Conservation (phyloP, 768 basidiomycete genomes). For the Lactarius evosmus region DNA sequence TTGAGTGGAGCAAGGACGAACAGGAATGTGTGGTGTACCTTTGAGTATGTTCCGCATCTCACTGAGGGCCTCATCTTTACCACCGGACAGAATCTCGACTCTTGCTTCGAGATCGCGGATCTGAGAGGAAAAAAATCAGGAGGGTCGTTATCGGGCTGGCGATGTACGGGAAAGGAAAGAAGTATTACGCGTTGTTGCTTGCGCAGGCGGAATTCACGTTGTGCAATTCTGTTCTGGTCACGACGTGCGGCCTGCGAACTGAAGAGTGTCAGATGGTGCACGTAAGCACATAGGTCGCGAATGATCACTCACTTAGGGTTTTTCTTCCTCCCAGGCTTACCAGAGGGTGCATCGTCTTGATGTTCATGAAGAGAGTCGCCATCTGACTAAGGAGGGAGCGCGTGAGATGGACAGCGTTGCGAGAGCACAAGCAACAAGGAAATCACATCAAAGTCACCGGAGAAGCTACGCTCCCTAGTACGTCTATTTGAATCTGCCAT, state of each 20-base stretch:
- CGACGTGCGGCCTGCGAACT: slow-evolving; percentile 87
- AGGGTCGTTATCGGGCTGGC: neutral
- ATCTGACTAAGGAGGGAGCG: slow-evolving; percentile 57
- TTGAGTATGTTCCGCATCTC: slow-evolving; percentile 81
- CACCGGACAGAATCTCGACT: slow-evolving; percentile 91
- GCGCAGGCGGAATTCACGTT: slow-evolving; percentile 86
- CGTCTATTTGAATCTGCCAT: slow-evolving; percentile 46
- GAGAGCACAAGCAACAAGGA: slow-evolving; percentile 14
- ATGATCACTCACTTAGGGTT: slow-evolving; percentile 68
- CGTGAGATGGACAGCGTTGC: slow-evolving; percentile 11
- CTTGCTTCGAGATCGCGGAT: slow-evolving; percentile 94
- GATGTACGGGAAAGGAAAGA: neutral
- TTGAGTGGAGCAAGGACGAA: neutral
- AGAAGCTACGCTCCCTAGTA: slow-evolving; percentile 62
- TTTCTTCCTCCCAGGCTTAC: slow-evolving; percentile 81
- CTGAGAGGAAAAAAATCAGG: slow-evolving; percentile 38
- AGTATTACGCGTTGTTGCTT: slow-evolving; percentile 77
- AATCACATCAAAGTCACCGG: slow-evolving; percentile 54
- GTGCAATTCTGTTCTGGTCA: slow-evolving; percentile 90
- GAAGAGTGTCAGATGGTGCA: slow-evolving; percentile 25
- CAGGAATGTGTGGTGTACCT: slow-evolving; percentile 41
- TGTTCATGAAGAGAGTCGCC: slow-evolving; percentile 46
- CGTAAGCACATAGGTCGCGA: slow-evolving; percentile 33
- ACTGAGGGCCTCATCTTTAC: slow-evolving; percentile 82
- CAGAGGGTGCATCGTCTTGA: slow-evolving; percentile 29